phyloP scores from a whole-genome alignment of 2,329 filamentous ascomycete genomes.

The Calonectria hawksworthii region DNA sequence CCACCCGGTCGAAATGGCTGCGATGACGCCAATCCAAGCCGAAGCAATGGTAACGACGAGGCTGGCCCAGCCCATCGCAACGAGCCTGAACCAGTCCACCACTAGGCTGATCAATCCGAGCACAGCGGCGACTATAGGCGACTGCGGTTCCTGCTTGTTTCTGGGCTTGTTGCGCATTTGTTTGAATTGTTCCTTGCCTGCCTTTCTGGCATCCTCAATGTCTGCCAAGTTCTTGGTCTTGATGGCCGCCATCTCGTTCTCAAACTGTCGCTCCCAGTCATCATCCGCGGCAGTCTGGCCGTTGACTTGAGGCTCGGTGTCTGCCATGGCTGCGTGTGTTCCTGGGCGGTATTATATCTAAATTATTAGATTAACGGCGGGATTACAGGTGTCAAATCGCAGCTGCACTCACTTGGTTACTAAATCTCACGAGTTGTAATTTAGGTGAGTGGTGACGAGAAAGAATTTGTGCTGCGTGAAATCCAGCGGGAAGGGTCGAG shows the following conservation, averaged over 20 bases:
- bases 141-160: background rate
- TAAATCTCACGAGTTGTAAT: background rate
- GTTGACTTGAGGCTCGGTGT: no score
- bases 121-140: background rate
- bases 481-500: background rate
- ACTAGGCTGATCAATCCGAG: background rate
- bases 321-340: background rate
- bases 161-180: background rate
- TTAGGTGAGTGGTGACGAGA: no score
- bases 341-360: background rate
- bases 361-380: background rate
- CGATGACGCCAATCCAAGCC: background rate
- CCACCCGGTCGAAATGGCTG: background rate
- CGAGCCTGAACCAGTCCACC: background rate
- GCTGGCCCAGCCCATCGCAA: background rate
- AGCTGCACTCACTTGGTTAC: background rate
- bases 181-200: background rate
- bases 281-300: background rate
- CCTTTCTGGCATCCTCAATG: background rate
- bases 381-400: no score
- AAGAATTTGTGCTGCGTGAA: no score
- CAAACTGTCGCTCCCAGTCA: background rate
- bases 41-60: background rate
- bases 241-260: background rate
- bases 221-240: background rate